A percentile compares a stretch with the other conserved stretches of the same genome.
Conservation (phyloP, 139 green algal species). For the Chlorella sp. region DNA sequence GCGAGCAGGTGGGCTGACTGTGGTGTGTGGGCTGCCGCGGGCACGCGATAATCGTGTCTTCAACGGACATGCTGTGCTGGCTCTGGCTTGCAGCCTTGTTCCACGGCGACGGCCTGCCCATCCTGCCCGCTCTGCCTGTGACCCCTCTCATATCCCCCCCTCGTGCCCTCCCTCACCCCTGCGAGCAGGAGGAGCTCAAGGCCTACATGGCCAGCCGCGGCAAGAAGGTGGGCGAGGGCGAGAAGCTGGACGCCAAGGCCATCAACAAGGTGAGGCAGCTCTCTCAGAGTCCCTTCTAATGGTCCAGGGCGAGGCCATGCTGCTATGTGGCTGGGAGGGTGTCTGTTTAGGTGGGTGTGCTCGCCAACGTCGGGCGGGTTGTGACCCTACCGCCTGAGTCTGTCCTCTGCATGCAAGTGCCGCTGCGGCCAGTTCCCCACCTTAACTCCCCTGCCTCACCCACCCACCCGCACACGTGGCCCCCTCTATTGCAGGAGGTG, state of each 20-base stretch:
- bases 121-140: no score
- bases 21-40: background rate
- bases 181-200: slow-evolving; percentile 33
- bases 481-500: slow-evolving; percentile 56
- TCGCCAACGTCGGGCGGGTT: no score
- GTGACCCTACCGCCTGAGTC: no score
- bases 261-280: slow-evolving; percentile 48
- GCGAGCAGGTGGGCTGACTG: slow-evolving; percentile 57
- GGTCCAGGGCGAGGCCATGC: no score
- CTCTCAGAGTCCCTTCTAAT: no score
- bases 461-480: no score
- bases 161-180: background rate
- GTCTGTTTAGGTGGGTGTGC: no score
- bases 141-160: no score
- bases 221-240: slow-evolving; percentile 45
- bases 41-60: background rate
- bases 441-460: background rate
- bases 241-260: slow-evolving; percentile 34
- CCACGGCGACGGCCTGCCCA: no score
- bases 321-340: no score
- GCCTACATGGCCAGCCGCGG: slow-evolving; percentile 38
- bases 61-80: no score
- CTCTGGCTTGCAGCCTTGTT: no score
- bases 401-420: background rate
- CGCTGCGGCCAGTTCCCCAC: background rate